Evolutionary conservation across 306 rosid species (phyloP).

Genomic region (Ormosia emarginata): DNA sequence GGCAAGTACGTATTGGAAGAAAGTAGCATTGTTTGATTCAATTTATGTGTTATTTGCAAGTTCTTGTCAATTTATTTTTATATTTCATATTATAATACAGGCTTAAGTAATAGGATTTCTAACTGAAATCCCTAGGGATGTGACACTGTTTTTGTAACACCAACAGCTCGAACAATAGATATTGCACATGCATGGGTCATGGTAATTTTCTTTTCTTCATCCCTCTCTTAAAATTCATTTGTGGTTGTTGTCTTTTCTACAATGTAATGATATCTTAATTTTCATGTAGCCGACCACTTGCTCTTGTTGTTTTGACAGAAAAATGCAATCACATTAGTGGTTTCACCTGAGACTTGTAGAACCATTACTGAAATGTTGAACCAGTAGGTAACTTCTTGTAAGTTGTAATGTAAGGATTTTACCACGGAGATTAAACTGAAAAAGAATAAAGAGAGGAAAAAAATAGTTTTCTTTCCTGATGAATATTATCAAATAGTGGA

Average conservation of each 20-base stretch:
- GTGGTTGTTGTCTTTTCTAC: conserved; percentile 18
- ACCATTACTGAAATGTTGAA: conserved; percentile 68
- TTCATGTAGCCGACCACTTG: neutral
- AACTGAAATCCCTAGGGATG: conserved; percentile 85
- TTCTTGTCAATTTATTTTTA: conserved; percentile 36
- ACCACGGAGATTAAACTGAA: neutral
- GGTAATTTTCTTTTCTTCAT: conserved; percentile 46
- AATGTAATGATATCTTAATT: neutral
- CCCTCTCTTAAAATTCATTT: neutral
- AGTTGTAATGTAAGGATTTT: conserved; percentile 9
- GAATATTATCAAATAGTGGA: conserved; percentile 11
- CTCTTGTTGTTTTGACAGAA: conserved; percentile 48
- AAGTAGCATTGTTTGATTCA: conserved; percentile 31
- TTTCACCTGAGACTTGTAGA: conserved; percentile 60
- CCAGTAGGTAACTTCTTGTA: conserved; percentile 53
- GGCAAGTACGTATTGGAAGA: conserved; percentile 57
- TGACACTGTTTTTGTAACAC: conserved; percentile 93
- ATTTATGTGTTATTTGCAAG: conserved; percentile 1
- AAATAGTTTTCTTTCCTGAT: conserved; percentile 11
- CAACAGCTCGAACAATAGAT: conserved; percentile 96
- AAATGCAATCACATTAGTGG: conserved; percentile 65
- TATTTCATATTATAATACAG: conserved; percentile 48
- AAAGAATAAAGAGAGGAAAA: neutral
- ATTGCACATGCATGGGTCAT: conserved; percentile 89
- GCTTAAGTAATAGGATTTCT: conserved; percentile 72